Base-by-base conservation (phyloP, 306 rosid genomes). In the Rubus idaeus region DNA sequence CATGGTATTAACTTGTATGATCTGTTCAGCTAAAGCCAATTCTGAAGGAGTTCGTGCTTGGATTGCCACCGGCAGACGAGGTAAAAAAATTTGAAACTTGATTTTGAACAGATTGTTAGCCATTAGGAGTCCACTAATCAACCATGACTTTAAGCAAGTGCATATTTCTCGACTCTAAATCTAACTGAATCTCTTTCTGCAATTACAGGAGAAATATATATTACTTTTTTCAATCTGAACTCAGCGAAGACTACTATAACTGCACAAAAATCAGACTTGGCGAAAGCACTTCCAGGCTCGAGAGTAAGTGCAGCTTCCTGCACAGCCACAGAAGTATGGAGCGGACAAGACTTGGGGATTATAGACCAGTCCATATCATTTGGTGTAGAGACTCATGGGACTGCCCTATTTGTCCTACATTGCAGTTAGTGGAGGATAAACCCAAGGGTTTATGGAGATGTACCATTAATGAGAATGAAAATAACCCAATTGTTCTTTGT, bases 21-120 rank as follows among this genome's bases (percentile, higher is more conserved):
- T 61, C 75, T 61, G 46, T 85, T 89, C 91, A 90, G 97, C 73
- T 46, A 47, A 83, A 72, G 58, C 5, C 83, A 72, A 11, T 76
- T 23, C 81, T 21, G 73, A 74, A 11, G 99, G 96, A 60, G 70
- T 84, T 75, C 92, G 90, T 63, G 83, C 97, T 45, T 95, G 99
- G 99, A 72, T 92, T 70, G 99, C 99, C 30, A 88, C 85, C 0
- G 97, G 99, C 78, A 83, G 88, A 80, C 74, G 53, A 78, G 97
- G 97, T 91, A 64, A 37, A 39, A n/a, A n/a, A n/a, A 23, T 23
- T 23, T 40, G 26, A 64, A 1, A 37, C 70, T 62, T 35, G 11
- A 39, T 14, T 63, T 39, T 37, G n/a, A 17, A 39, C 46, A 63
- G 70, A 58, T 78, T 78, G 13, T 3, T 55, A 20, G 55, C 69